Percentiles rank a stretch among this genome's conserved stretches.
phyloP scores from a whole-genome alignment of 768 basidiomycete species.

The Suillus subalutaceus region DNA sequence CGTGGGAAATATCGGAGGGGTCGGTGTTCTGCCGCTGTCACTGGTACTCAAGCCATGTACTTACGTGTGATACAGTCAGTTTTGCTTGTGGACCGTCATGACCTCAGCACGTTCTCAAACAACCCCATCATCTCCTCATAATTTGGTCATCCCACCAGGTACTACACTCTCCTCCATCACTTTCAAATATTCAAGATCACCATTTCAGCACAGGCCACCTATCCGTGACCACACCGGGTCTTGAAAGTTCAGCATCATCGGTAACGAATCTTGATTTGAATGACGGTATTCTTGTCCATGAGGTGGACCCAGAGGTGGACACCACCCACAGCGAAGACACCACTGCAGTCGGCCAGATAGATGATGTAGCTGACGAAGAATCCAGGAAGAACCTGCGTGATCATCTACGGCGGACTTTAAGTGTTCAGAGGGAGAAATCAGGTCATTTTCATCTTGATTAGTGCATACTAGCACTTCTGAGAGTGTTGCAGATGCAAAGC shows the following conservation, averaged over 20 bases:
- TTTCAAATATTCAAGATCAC: constrained; percentile 2
- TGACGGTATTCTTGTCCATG: constrained; percentile 73
- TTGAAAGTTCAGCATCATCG: constrained; percentile 74
- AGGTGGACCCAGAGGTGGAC: constrained; percentile 66
- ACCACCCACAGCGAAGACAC: constrained; percentile 56
- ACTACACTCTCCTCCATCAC: not conserved
- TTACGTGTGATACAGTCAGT: not conserved
- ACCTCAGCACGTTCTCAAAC: not conserved
- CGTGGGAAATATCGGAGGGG: constrained; percentile 23
- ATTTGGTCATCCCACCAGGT: constrained; percentile 3
- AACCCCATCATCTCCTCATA: constrained; percentile 1
- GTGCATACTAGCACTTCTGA: constrained; percentile 11
- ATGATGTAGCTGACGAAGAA: constrained; percentile 51
- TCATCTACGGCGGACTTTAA: constrained; percentile 70
- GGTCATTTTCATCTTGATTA: constrained; percentile 38
- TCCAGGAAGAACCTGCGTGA: constrained; percentile 70
- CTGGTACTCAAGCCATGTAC: no score
- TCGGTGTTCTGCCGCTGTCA: no score
- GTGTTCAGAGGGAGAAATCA: constrained; percentile 48
- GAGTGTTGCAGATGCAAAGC: constrained; percentile 35
- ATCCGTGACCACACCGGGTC: constrained; percentile 31
- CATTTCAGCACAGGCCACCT: not conserved
- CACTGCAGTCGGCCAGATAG: constrained; percentile 48
- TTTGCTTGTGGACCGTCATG: constrained; percentile 1
- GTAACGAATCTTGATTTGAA: constrained; percentile 65